These are phyloP conservation scores for Emergomyces pasteurianus DNA, from an alignment of 2,329 filamentous ascomycete species.

Conservation along the genomic window DNA sequence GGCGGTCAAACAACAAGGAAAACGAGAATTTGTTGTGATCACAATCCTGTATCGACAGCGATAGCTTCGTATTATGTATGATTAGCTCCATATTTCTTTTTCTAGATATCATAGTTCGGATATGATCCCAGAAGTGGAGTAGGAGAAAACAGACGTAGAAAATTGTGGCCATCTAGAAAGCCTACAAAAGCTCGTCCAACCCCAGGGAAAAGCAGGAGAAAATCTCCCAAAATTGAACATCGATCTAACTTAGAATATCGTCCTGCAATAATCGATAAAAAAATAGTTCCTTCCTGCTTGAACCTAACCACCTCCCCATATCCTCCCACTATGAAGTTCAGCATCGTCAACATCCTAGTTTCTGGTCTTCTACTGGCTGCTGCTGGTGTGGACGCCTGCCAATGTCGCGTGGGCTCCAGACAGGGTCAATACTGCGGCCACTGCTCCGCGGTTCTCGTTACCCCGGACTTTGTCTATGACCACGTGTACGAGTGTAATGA, in stretches of 20 bases:
- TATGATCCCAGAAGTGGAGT: background rate
- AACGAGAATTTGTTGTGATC: background rate
- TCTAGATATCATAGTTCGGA: background rate
- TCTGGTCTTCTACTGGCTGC: background rate
- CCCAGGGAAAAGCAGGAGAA: background rate
- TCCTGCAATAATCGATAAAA: no score
- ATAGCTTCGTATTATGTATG: background rate
- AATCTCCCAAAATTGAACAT: background rate
- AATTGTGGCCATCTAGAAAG: background rate
- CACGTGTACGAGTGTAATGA: conserved; percentile 1
- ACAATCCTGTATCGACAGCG: background rate
- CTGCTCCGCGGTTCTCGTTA: background rate
- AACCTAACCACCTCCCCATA: background rate
- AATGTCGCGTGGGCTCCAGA: background rate
- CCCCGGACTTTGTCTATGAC: background rate
- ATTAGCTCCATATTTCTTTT: background rate
- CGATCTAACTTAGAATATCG: no score
- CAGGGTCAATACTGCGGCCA: conserved; percentile 1
- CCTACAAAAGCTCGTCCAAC: background rate
- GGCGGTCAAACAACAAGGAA: no score
- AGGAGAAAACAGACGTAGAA: background rate
- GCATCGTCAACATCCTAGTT: background rate
- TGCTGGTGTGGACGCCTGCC: background rate
- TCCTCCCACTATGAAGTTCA: background rate
- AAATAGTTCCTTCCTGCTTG: background rate